Evolutionary conservation across 2,329 filamentous ascomycete genomes (phyloP).

Genomic region (Phialophora macrospora): DNA sequence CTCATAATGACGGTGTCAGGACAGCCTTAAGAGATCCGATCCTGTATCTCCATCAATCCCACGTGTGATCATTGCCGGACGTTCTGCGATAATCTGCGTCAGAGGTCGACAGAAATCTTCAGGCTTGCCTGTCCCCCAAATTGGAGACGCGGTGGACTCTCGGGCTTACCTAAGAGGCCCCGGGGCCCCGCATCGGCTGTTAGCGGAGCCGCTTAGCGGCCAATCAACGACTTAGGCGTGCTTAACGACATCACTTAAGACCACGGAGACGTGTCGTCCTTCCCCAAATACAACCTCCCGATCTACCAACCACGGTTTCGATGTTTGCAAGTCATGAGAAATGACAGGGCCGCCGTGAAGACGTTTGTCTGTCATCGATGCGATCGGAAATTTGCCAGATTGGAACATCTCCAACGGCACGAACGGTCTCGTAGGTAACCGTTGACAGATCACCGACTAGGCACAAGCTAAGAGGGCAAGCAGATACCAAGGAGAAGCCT

Average conservation of each 20-base stretch:
- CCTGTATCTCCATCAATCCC: not conserved
- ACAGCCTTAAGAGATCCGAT: not conserved
- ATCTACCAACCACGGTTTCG: not conserved
- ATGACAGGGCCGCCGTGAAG: not conserved
- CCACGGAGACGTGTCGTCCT: not conserved
- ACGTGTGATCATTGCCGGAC: no score
- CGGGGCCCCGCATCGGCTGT: not conserved
- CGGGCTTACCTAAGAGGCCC: not conserved
- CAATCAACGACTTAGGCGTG: not conserved
- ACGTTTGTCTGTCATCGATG: conserved; percentile 25
- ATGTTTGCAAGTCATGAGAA: conserved; percentile 1
- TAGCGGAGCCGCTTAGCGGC: not conserved
- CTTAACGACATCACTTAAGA: not conserved
- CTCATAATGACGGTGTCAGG: not conserved
- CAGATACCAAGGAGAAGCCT: conserved; percentile 16
- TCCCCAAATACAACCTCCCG: not conserved
- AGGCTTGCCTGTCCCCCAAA: not conserved
- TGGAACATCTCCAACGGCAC: conserved; percentile 49
- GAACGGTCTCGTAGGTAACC: conserved; percentile 39
- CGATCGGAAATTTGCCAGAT: conserved; percentile 39
- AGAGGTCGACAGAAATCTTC: not conserved
- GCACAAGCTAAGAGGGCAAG: not conserved
- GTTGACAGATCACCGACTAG: not conserved
- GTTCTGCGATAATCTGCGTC: no score
- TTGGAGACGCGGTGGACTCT: not conserved